Base-by-base conservation (phyloP, 2,329 filamentous ascomycete species). In the Chaetomium olivaceum region DNA sequence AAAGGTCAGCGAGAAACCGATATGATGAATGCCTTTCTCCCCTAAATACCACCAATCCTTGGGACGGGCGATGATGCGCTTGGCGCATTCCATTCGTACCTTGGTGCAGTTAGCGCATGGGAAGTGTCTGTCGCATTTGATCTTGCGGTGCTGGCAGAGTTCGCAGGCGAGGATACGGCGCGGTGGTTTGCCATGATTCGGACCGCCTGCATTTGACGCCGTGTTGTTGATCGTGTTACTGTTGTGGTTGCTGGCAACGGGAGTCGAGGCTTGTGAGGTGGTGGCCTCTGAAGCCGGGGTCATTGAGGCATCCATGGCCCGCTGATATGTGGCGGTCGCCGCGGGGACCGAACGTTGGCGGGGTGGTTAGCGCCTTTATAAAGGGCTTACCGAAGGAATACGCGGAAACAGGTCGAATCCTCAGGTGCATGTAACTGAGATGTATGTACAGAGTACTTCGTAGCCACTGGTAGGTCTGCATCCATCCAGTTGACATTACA, bases 101-200 rank as follows among this genome's bases (percentile, higher is more conserved):
- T 87, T 87, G 73, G 83, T 76, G 70, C 85, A 87, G 70, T 87
- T 87, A 65, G 84, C 82, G 71, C 85, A 87, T 4, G 85, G 85
- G 50, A 82, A 85, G 51, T 81, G 82, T 67, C 85, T 81, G 71
- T 87, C 85, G 75, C 85, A 88, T 74, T 86, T 87, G 76, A 87
- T 87, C 76, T 88, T 87, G 71, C 85, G 82, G 72, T 85, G 83
- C 73, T 87, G 85, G 72, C 85, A 87, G 46, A 87, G 77, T 23
- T 85, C 82, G 70, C 85, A 86, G 23, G 83, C 83, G 64, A 85
- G 76, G 56, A 85, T 79, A 70, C 83, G 77, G 16, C 75, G 14
- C 36, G 36, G 36, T 19, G 78, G 75, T 73, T 81, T 83, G 63
- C 55, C 39, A 50, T 23, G 25, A 16, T 8, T 23, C 23, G 50